Evolutionary conservation across 1,284 basidiomycete species (phyloP).

Genomic region (Naganishia albida): DNA sequence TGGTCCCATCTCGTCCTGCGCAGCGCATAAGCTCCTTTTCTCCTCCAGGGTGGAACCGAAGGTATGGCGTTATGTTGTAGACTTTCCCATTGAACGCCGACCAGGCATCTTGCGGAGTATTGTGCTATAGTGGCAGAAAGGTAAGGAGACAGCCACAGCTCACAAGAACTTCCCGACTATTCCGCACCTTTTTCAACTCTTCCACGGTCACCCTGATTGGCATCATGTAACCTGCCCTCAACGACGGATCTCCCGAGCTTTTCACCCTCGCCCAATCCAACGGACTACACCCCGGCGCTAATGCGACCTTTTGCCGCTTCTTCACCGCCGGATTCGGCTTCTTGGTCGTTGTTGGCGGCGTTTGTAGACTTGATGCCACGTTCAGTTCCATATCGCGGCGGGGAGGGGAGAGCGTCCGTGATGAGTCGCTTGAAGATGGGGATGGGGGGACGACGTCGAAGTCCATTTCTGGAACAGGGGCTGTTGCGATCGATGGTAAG

Average conservation of each 20-base stretch:
- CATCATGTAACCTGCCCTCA: slow-evolving; percentile 33
- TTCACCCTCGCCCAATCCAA: slow-evolving; percentile 93
- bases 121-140: slow-evolving; percentile 41
- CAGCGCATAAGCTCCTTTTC: slow-evolving; percentile 92
- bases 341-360: slow-evolving; percentile 64
- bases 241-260: slow-evolving; percentile 61
- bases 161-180: neutral
- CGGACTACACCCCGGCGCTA: slow-evolving; percentile 87
- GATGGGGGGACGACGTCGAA: slow-evolving; percentile 35
- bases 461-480: neutral
- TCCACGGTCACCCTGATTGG: slow-evolving; percentile 77
- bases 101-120: slow-evolving; percentile 81
- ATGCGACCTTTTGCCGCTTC: slow-evolving; percentile 75
- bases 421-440: slow-evolving; percentile 30
- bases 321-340: slow-evolving; percentile 51
- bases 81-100: slow-evolving; percentile 89
- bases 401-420: slow-evolving; percentile 53
- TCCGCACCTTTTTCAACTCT: slow-evolving; percentile 72
- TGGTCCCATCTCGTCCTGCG: slow-evolving; percentile 90
- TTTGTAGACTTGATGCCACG: slow-evolving; percentile 51
- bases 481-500: slow-evolving; percentile 38
- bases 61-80: slow-evolving; percentile 93
- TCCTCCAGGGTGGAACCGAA: slow-evolving; percentile 91
- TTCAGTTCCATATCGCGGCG: slow-evolving; percentile 60
- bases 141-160: neutral